A percentile compares a stretch with the other conserved stretches of the same genome.
phyloP scores from a whole-genome alignment of 768 basidiomycete species.

The Tylopilus plumbeoviolaceoides region DNA sequence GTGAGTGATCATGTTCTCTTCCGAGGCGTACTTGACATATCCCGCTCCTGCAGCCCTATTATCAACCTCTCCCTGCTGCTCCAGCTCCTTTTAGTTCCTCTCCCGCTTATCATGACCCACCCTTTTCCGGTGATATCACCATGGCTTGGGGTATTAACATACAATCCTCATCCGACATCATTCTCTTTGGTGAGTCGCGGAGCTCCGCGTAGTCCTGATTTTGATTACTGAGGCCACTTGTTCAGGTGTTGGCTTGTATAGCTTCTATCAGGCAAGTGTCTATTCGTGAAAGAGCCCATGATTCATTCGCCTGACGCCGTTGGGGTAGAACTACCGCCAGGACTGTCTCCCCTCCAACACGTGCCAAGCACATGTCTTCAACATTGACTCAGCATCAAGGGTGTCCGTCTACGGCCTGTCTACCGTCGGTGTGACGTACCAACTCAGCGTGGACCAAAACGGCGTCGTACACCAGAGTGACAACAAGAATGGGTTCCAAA shows the following conservation, averaged over 20 bases:
- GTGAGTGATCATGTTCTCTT: conserved; percentile 21
- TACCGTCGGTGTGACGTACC: conserved; percentile 40
- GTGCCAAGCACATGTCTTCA: conserved; percentile 43
- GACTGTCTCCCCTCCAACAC: conserved; percentile 31
- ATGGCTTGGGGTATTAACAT: conserved; percentile 16
- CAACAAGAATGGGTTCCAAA: conserved; percentile 1
- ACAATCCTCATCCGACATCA: conserved; percentile 36
- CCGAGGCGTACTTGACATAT: not conserved
- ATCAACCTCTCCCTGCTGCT: conserved; percentile 42
- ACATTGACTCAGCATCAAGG: conserved; percentile 37
- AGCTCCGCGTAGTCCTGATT: too few species aligned
- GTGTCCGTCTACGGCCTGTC: conserved; percentile 42
- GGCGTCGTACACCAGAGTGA: not conserved
- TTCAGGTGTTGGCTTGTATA: conserved; percentile 47
- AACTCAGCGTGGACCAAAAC: conserved; percentile 1
- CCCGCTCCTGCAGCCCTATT: conserved; percentile 38
- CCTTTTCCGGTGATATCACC: conserved; percentile 11
- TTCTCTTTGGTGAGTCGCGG: conserved; percentile 26
- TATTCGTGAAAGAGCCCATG: too few species aligned
- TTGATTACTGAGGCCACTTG: not conserved
- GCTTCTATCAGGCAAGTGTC: conserved; percentile 39
- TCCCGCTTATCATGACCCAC: conserved; percentile 38
- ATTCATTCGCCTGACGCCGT: not conserved
- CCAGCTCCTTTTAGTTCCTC: conserved; percentile 40
- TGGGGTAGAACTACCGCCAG: conserved; percentile 35